Conservation (phyloP, 371 early-diverging fungal species). For the Phascolomyces articulosus region DNA sequence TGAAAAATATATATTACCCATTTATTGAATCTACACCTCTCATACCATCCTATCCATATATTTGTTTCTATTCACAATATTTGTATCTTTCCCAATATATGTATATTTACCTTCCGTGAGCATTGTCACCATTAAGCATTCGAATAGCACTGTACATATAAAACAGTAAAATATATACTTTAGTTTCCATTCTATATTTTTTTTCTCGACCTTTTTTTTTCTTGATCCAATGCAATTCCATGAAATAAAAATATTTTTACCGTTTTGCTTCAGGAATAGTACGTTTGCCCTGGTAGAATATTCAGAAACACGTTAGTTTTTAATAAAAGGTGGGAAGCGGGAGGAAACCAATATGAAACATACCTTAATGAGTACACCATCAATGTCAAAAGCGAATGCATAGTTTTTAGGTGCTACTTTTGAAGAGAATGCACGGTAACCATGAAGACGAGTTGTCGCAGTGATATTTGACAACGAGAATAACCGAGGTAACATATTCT, state of each 20-base stretch:
- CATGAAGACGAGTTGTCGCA: too few species aligned
- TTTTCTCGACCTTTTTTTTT: too few species aligned
- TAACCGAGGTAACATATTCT: too few species aligned
- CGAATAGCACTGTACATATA: conserved; percentile 53
- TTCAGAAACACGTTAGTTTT: too few species aligned
- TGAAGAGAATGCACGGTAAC: conserved; percentile 3
- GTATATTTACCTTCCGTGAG: conserved; percentile 36
- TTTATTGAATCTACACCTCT: too few species aligned
- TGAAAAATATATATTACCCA: too few species aligned
- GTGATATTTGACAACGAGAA: too few species aligned
- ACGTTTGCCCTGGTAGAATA: conserved; percentile 28
- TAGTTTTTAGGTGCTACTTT: conserved; percentile 27
- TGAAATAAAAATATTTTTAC: too few species aligned
- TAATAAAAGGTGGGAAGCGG: not conserved
- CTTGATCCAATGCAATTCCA: too few species aligned
- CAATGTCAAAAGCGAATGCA: conserved; percentile 80
- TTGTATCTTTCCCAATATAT: not conserved
- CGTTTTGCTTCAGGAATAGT: conserved; percentile 38
- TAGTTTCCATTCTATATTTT: not conserved
- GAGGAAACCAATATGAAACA: not conserved
- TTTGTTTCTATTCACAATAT: too few species aligned
- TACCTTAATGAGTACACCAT: conserved; percentile 81
- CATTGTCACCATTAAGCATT: conserved; percentile 64
- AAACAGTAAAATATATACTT: not conserved
- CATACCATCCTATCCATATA: too few species aligned